Percentiles rank a stretch among this genome's conserved stretches.
These are phyloP conservation scores for Phytophthora pini DNA, from an alignment of 352 stramenopile genomes.

Conservation along the genomic window DNA sequence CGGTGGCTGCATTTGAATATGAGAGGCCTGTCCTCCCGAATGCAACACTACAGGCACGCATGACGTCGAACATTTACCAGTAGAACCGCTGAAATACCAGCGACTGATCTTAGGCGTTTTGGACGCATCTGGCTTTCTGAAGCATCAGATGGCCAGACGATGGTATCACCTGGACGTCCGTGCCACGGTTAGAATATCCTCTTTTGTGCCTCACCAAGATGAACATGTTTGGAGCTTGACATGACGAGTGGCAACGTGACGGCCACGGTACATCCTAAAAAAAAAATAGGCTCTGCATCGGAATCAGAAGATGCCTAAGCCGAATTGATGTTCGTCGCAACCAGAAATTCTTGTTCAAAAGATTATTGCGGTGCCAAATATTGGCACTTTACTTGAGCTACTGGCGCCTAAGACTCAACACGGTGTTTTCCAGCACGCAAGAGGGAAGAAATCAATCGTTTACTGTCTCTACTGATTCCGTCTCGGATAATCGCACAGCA, in stretches of 20 bases:
- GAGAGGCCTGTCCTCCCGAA: neutral
- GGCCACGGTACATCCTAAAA: no score
- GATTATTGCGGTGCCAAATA: neutral
- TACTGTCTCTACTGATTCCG: neutral
- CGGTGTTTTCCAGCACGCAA: neutral
- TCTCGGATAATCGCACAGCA: neutral
- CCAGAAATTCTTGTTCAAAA: neutral
- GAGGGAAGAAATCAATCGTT: neutral
- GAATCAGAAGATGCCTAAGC: neutral
- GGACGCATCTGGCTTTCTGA: slow-evolving; percentile 15
- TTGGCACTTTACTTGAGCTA: neutral
- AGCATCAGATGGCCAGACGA: slow-evolving; percentile 1
- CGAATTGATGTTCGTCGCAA: neutral
- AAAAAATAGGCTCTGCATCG: no score
- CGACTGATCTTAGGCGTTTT: slow-evolving; percentile 9
- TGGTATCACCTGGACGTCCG: slow-evolving; percentile 3
- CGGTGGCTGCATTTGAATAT: neutral
- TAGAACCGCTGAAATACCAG: neutral
- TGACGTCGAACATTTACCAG: neutral
- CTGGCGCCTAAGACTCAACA: neutral
- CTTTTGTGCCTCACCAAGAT: neutral
- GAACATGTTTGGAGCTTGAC: neutral
- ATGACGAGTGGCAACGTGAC: neutral
- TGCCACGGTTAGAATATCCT: neutral
- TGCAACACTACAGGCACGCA: no score